Percentiles rank a stretch among this genome's conserved stretches.
These are phyloP conservation scores for Nigrospora osmanthi DNA, from an alignment of 2,329 filamentous ascomycete species.

Conservation along the genomic window DNA sequence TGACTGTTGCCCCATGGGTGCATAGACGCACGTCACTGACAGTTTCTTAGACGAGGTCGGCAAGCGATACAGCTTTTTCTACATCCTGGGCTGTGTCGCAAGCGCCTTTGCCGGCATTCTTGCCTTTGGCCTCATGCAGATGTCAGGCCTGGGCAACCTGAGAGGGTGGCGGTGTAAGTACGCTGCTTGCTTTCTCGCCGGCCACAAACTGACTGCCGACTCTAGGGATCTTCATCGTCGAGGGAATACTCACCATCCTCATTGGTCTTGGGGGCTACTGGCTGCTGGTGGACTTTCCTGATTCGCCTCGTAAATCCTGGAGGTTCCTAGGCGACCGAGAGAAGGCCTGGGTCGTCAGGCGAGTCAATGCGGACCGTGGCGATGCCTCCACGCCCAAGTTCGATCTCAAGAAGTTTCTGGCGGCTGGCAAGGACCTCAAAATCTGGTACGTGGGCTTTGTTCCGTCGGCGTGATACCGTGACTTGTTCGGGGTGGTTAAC, in stretches of 20 bases:
- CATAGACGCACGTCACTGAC: not conserved
- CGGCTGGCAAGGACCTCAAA: constrained; percentile 15
- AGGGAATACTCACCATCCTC: constrained; percentile 45
- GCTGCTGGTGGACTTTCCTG: constrained; percentile 42
- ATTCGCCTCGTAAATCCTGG: constrained; percentile 27
- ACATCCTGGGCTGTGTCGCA: constrained; percentile 59
- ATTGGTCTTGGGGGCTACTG: constrained; percentile 30
- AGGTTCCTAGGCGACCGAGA: constrained; percentile 33
- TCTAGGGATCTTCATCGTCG: constrained; percentile 21
- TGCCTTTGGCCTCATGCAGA: constrained; percentile 62
- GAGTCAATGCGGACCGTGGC: constrained; percentile 35
- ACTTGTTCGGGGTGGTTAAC: too few species aligned
- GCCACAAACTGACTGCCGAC: not conserved
- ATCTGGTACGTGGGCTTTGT: constrained; percentile 3
- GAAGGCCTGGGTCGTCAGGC: constrained; percentile 24
- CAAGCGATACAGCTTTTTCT: constrained; percentile 62
- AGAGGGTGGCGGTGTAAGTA: constrained; percentile 63
- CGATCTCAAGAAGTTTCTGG: constrained; percentile 25
- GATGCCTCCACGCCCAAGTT: constrained; percentile 41
- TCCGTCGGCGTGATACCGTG: not conserved
- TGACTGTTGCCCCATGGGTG: not conserved
- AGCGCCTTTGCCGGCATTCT: constrained; percentile 61
- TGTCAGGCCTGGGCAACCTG: constrained; percentile 46
- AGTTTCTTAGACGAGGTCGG: constrained; percentile 51
- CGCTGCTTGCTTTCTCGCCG: constrained; percentile 36